Percentiles rank a stretch among this genome's conserved stretches.
phyloP scores from a whole-genome alignment of 495 filamentous ascomycete genomes.

The Annulohypoxylon nitens region DNA sequence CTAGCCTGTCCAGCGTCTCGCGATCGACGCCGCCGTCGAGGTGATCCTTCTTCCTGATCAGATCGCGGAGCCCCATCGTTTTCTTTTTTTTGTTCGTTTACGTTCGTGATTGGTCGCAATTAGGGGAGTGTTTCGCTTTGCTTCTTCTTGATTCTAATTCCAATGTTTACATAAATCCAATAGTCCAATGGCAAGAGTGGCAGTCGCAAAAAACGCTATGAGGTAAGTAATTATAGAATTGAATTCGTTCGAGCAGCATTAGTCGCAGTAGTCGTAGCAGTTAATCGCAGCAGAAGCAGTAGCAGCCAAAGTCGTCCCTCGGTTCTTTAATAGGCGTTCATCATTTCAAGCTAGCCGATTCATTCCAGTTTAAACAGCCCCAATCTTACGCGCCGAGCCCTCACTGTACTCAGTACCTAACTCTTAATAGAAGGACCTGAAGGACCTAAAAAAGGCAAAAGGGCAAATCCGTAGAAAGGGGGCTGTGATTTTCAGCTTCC shows the following conservation, averaged over 20 bases:
- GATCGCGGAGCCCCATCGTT: slow-evolving; percentile 78
- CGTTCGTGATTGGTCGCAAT: neutral
- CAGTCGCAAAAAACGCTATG: neutral
- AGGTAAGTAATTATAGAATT: slow-evolving; percentile 12
- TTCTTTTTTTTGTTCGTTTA: neutral
- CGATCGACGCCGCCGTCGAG: slow-evolving; percentile 56
- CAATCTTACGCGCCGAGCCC: slow-evolving; percentile 39
- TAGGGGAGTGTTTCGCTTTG: neutral
- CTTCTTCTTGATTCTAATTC: neutral
- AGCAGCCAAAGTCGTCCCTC: neutral
- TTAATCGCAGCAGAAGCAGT: neutral
- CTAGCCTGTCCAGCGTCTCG: slow-evolving; percentile 49
- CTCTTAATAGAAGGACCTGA: neutral
- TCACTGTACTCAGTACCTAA: slow-evolving; percentile 4
- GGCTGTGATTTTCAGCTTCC: neutral
- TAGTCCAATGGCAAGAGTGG: neutral
- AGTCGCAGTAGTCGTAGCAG: slow-evolving; percentile 8
- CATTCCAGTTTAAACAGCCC: slow-evolving; percentile 28
- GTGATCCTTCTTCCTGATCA: slow-evolving; percentile 78
- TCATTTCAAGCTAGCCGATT: slow-evolving; percentile 38
- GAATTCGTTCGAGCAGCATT: neutral
- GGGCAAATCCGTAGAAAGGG: neutral
- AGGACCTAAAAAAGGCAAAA: neutral
- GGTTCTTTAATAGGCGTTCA: slow-evolving; percentile 42
- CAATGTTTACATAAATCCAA: neutral